Conservation (phyloP, 805 yeast species). For the Cyberlindnera japonica region DNA sequence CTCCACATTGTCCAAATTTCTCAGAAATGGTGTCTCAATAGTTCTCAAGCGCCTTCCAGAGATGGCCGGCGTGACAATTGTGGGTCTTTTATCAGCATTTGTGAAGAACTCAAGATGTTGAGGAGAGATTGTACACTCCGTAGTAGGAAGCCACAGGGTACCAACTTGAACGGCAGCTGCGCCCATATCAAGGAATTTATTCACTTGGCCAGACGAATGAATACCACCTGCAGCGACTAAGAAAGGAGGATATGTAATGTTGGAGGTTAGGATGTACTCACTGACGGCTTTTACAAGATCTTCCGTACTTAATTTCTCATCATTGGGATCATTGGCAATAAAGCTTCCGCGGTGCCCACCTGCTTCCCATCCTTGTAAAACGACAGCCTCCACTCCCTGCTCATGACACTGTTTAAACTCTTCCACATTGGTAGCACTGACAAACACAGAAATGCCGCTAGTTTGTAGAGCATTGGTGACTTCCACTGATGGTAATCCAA, state of each 20-base stretch:
- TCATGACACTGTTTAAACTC: conserved; percentile 37
- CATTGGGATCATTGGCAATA: conserved; percentile 30
- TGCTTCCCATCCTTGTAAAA: conserved; percentile 58
- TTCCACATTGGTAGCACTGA: conserved; percentile 41
- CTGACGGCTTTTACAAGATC: conserved; percentile 25
- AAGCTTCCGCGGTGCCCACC: conserved; percentile 63
- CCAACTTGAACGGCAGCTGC: conserved; percentile 57
- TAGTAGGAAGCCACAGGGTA: conserved; percentile 40
- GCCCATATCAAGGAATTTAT: conserved; percentile 35
- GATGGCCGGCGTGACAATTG: conserved; percentile 26
- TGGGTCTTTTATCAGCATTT: conserved; percentile 22
- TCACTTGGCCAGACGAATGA: conserved; percentile 30
- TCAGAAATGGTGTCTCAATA: conserved; percentile 24
- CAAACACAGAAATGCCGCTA: conserved; percentile 40
- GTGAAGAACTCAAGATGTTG: conserved; percentile 13
- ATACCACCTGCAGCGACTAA: conserved; percentile 56
- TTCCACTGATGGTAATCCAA: conserved; percentile 40
- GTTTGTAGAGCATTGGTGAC: conserved; percentile 34
- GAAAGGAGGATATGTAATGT: conserved; percentile 17
- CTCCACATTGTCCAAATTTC: conserved; percentile 9
- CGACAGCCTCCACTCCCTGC: conserved; percentile 43
- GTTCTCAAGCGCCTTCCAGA: conserved; percentile 27
- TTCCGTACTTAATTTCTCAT: conserved; percentile 34
- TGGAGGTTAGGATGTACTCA: conserved; percentile 16
- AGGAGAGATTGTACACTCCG: conserved; percentile 17